These are phyloP conservation scores for Amoebophrya sp. DNA, from an alignment of 169 alveolate species.

Conservation along the genomic window DNA sequence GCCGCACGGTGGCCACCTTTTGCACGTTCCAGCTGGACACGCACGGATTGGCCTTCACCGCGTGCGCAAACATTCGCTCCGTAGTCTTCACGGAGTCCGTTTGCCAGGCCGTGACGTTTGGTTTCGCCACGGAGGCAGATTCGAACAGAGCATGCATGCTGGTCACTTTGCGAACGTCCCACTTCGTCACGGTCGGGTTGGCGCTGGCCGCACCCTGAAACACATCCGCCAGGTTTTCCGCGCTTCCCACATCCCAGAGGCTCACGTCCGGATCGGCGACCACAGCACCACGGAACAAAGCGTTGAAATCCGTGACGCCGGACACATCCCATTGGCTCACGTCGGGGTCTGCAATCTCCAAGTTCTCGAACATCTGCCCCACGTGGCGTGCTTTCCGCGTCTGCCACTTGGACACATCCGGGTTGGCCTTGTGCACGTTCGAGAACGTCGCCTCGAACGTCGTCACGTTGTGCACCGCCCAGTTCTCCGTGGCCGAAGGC, in stretches of 20 bases:
- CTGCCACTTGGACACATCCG: background rate
- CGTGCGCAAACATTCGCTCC: background rate
- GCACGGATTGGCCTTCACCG: background rate
- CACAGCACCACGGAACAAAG: background rate
- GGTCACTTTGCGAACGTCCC: background rate
- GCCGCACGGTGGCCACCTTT: background rate
- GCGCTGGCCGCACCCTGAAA: background rate
- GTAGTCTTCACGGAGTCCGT: background rate
- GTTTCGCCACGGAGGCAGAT: background rate
- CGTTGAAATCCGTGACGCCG: background rate
- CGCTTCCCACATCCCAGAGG: background rate
- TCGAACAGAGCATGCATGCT: background rate
- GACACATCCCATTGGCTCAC: background rate
- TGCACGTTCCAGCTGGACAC: background rate
- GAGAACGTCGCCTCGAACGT: background rate
- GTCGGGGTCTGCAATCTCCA: background rate
- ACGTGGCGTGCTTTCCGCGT: background rate
- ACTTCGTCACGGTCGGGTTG: background rate
- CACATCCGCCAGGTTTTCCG: background rate
- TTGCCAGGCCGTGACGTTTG: background rate
- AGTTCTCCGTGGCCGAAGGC: background rate
- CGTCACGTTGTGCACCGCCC: background rate
- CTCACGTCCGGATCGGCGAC: background rate
- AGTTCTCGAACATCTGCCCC: background rate
- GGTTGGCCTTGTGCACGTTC: background rate